These are phyloP conservation scores for Zygnema circumcarinatum DNA, from an alignment of 139 green algal species.

Conservation along the genomic window DNA sequence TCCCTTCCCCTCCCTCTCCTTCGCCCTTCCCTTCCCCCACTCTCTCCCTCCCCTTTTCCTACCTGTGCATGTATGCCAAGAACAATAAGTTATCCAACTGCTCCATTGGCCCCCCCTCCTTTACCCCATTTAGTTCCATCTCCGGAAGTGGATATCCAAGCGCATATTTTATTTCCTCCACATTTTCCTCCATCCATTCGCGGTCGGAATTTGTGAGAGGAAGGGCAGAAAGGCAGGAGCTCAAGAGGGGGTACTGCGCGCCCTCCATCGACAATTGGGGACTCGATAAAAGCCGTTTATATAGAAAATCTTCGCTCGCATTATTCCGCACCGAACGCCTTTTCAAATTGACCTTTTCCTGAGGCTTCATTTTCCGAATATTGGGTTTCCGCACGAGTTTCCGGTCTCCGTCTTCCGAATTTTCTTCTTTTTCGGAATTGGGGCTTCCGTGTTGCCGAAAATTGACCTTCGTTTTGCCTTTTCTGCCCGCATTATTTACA, in stretches of 20 bases:
- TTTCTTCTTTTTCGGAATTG: too few species aligned
- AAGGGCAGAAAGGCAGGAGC: conserved; percentile 2
- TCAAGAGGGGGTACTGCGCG: conserved; percentile 21
- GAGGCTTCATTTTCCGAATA: too few species aligned
- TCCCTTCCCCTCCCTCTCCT: neutral
- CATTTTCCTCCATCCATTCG: conserved; percentile 26
- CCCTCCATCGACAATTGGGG: conserved; percentile 20
- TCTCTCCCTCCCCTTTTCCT: neutral
- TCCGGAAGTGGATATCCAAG: conserved; percentile 14
- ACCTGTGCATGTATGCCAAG: conserved; percentile 44
- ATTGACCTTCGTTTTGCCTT: too few species aligned
- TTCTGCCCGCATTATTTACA: too few species aligned
- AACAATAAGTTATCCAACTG: conserved; percentile 35
- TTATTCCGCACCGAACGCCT: too few species aligned
- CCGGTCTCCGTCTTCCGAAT: too few species aligned
- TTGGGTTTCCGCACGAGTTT: too few species aligned
- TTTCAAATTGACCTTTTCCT: too few species aligned
- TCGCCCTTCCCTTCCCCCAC: neutral
- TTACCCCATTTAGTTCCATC: neutral
- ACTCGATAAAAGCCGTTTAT: conserved; percentile 24
- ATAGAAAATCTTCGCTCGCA: too few species aligned
- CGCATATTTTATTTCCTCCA: conserved; percentile 11
- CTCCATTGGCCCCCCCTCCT: neutral
- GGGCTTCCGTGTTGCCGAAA: too few species aligned
- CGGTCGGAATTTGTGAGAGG: neutral